Conservation (phyloP, 78 protist genomes). For the Tieghemostelium lacteum region DNA sequence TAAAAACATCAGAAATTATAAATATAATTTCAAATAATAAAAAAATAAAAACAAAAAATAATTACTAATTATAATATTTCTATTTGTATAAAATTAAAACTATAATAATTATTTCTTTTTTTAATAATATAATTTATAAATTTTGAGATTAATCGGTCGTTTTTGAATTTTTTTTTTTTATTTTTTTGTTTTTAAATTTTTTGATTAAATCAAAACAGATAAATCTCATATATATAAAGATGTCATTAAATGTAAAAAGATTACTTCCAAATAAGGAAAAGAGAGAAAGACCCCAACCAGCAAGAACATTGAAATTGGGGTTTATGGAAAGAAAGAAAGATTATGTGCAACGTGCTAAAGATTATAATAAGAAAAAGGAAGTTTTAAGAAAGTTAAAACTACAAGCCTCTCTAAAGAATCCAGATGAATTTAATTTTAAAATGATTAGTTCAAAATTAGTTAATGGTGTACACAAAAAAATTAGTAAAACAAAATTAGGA, state of each 20-base stretch:
- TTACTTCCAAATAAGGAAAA: conserved; percentile 47
- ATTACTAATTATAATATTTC: too few relatives aligned
- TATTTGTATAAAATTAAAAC: too few relatives aligned
- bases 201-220: too few relatives aligned
- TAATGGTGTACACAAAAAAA: conserved; percentile 39
- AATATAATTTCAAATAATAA: too few relatives aligned
- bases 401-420: conserved; percentile 59
- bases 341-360: conserved; percentile 49
- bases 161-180: too few relatives aligned
- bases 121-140: too few relatives aligned
- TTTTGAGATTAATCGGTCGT: too few relatives aligned
- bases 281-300: conserved; percentile 71
- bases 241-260: conserved; percentile 35
- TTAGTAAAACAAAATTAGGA: conserved; percentile 26
- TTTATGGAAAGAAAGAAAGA: conserved; percentile 72
- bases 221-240: too few relatives aligned
- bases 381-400: conserved; percentile 37
- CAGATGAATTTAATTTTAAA: conserved; percentile 61
- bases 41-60: too few relatives aligned
- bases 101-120: too few relatives aligned
- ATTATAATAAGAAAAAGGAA: conserved; percentile 50
- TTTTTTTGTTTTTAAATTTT: too few relatives aligned
- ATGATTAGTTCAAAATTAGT: conserved; percentile 53
- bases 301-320: conserved; percentile 6
- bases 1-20: background rate